phyloP scores from a whole-genome alignment of 1,284 basidiomycete species.

The Lentinus polychrous region DNA sequence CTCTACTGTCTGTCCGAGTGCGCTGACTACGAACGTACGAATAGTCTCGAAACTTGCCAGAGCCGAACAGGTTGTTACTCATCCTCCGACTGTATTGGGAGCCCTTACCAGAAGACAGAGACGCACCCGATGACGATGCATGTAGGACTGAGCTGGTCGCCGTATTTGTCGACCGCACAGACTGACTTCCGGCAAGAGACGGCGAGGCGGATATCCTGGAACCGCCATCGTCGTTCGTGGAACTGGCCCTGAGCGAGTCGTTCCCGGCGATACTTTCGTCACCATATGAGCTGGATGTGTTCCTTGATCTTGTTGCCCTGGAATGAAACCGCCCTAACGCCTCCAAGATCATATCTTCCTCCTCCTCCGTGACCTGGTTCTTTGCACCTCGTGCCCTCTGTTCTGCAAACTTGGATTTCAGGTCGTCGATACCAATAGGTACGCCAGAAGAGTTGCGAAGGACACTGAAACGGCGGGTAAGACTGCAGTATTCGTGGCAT shows the following conservation, averaged over 20 bases:
- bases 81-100: slow-evolving; percentile 52
- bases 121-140: slow-evolving; percentile 36
- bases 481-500: slow-evolving; percentile 38
- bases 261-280: slow-evolving; percentile 10
- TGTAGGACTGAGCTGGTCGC: slow-evolving; percentile 31
- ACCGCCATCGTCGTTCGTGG: slow-evolving; percentile 27
- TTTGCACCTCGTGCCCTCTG: slow-evolving; percentile 63
- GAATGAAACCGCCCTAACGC: slow-evolving; percentile 56
- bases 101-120: slow-evolving; percentile 24
- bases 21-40: slow-evolving; percentile 52
- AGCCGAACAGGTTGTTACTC: slow-evolving; percentile 79
- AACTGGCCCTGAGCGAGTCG: slow-evolving; percentile 1
- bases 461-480: slow-evolving; percentile 73
- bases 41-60: slow-evolving; percentile 68
- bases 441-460: slow-evolving; percentile 61
- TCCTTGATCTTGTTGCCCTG: slow-evolving; percentile 12
- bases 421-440: slow-evolving; percentile 54
- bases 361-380: slow-evolving; percentile 68
- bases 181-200: slow-evolving; percentile 28
- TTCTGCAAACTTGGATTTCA: slow-evolving; percentile 62
- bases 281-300: slow-evolving; percentile 3
- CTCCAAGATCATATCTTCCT: slow-evolving; percentile 77
- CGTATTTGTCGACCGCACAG: slow-evolving; percentile 37
- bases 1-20: slow-evolving; percentile 36
- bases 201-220: slow-evolving; percentile 18